A percentile compares a stretch with the other conserved stretches of the same genome.
phyloP scores from a whole-genome alignment of 208 protist genomes.

The Trypanosoma vivax region DNA sequence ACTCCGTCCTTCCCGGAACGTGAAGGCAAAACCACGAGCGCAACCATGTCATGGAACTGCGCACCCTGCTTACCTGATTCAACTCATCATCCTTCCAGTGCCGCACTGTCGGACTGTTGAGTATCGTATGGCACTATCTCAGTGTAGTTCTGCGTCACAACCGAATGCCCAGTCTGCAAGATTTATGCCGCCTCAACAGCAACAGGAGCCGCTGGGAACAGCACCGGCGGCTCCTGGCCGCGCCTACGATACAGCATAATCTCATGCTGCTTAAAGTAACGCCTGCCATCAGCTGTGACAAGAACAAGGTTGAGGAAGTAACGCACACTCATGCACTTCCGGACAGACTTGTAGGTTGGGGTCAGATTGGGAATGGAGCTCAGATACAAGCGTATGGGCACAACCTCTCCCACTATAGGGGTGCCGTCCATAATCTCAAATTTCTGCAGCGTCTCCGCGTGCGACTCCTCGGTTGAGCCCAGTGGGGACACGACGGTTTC shows the following conservation, averaged over 20 bases:
- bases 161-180: no score
- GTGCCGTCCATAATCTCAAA: slow-evolving; percentile 91
- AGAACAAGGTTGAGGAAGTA: slow-evolving; percentile 88
- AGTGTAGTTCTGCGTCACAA: no score
- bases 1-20: no score
- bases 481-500: slow-evolving; percentile 41
- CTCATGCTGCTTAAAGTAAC: slow-evolving; percentile 90
- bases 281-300: slow-evolving; percentile 64
- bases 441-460: slow-evolving; percentile 79
- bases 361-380: slow-evolving; percentile 72
- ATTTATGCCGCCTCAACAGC: no score
- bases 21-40: no score
- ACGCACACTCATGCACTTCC: slow-evolving; percentile 56
- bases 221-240: slow-evolving; percentile 38
- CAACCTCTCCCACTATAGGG: slow-evolving; percentile 82
- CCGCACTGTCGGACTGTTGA: no score
- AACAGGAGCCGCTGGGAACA: neutral
- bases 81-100: no score
- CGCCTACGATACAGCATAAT: slow-evolving; percentile 67
- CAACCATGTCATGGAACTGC: no score
- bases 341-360: slow-evolving; percentile 67
- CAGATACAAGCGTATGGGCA: slow-evolving; percentile 87
- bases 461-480: slow-evolving; percentile 25
- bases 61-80: no score
- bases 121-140: no score